Percentiles rank a stretch among this genome's conserved stretches.
Conservation (phyloP, 345 rosid species). For the Gossypium bickii region DNA sequence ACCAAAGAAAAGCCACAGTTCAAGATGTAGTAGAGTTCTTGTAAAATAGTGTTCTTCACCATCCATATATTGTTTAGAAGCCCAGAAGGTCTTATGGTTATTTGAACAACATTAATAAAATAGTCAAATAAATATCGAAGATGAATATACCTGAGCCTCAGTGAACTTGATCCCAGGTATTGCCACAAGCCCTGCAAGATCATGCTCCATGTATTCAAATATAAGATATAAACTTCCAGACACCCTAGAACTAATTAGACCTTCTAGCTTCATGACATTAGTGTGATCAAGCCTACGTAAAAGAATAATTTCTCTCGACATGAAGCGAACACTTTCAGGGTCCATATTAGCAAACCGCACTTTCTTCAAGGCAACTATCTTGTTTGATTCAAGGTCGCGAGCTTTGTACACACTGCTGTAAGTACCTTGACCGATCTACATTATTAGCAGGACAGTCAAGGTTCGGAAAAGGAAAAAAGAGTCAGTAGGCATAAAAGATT, state of each 20-base stretch:
- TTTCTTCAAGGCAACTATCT: conserved; percentile 64
- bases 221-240: conserved; percentile 64
- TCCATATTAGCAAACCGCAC: conserved; percentile 71
- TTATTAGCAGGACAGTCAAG: neutral
- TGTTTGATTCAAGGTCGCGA: conserved; percentile 56
- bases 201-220: conserved; percentile 78
- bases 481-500: neutral
- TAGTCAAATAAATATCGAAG: neutral
- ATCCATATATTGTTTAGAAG: neutral
- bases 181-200: conserved; percentile 59
- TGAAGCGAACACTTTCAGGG: conserved; percentile 68
- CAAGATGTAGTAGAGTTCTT: neutral
- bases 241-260: conserved; percentile 56
- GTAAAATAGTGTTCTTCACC: neutral
- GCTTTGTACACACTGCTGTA: conserved; percentile 76
- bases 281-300: conserved; percentile 68
- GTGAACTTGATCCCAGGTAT: conserved; percentile 49
- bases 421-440: conserved; percentile 77
- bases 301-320: conserved; percentile 69
- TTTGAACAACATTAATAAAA: neutral
- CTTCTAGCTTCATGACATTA: conserved; percentile 76
- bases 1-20: neutral
- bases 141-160: conserved; percentile 49
- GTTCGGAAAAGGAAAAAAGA: neutral
- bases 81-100: neutral